Evolutionary conservation across 495 filamentous ascomycete genomes (phyloP).

Genomic region (Melanomma pulvis-pyrius): DNA sequence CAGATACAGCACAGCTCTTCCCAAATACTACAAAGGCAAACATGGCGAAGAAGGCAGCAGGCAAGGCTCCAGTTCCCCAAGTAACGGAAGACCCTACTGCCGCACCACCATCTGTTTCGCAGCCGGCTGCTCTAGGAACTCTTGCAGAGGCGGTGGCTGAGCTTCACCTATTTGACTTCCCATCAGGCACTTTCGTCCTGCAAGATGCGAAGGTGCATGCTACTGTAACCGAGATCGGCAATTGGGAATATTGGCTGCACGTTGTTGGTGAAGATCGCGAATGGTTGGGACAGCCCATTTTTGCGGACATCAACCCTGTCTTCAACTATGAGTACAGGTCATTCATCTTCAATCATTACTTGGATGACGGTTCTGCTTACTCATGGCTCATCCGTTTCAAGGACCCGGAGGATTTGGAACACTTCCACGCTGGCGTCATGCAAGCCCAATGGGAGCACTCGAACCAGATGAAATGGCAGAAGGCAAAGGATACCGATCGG

Average conservation of each 20-base stretch:
- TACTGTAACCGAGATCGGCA: conserved; percentile 80
- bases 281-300: conserved; percentile 85
- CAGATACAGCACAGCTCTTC: conserved; percentile 26
- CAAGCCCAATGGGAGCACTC: conserved; percentile 96
- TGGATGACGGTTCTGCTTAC: conserved; percentile 83
- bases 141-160: conserved; percentile 78
- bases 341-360: conserved; percentile 98
- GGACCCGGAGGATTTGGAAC: conserved; percentile 74
- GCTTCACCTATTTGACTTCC: conserved; percentile 90
- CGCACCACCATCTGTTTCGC: conserved; percentile 62
- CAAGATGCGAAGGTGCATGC: conserved; percentile 76
- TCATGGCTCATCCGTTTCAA: conserved; percentile 96
- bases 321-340: conserved; percentile 98
- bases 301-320: conserved; percentile 92
- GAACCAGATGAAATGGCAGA: conserved; percentile 92
- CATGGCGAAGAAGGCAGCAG: conserved; percentile 29
- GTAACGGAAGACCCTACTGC: conserved; percentile 46
- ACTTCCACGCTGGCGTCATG: conserved; percentile 92
- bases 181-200: conserved; percentile 76
- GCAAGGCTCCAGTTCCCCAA: conserved; percentile 26
- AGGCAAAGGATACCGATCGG: conserved; percentile 85
- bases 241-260: conserved; percentile 96
- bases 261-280: conserved; percentile 75
- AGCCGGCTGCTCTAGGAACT: conserved; percentile 71
- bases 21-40: conserved; percentile 39